These are phyloP conservation scores for Carex parvula DNA, from an alignment of 176 grass and related monocot genomes.

Conservation along the genomic window DNA sequence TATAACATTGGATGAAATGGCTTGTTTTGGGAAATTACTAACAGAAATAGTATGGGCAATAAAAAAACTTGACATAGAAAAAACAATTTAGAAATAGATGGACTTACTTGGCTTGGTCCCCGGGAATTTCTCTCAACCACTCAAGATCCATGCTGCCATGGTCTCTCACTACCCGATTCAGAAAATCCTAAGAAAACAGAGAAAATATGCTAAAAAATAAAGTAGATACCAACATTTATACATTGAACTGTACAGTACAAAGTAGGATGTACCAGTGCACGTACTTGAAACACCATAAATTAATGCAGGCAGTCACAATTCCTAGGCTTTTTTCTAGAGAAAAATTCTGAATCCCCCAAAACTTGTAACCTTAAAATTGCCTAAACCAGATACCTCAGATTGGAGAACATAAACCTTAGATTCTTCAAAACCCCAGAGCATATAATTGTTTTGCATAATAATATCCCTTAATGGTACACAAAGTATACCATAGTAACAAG, in stretches of 20 bases:
- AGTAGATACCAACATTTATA: conserved; percentile 2
- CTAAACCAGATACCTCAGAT: background rate
- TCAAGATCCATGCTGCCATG: conserved; percentile 97
- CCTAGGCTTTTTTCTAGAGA: background rate
- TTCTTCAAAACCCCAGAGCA: background rate
- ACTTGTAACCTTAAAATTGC: background rate
- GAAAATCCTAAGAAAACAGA: conserved; percentile 58
- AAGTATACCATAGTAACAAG: background rate
- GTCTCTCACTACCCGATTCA: conserved; percentile 81
- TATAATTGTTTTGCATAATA: background rate
- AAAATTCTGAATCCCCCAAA: conserved; percentile 16
- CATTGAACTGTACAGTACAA: background rate
- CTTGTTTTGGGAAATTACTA: conserved; percentile 12
- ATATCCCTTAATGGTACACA: background rate
- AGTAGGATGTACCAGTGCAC: background rate
- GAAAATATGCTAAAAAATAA: conserved; percentile 14
- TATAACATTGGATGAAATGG: background rate
- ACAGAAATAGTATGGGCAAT: conserved; percentile 14
- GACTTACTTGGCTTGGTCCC: conserved; percentile 82
- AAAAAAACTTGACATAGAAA: conserved; percentile 26
- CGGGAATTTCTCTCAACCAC: conserved; percentile 70
- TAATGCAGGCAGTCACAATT: conserved; percentile 2
- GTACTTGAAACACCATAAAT: conserved; percentile 4
- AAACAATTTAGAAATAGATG: conserved; percentile 10
- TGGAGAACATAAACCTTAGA: background rate